Conservation (phyloP, 805 yeast genomes). For the Wickerhamomyces strasburgensis region DNA sequence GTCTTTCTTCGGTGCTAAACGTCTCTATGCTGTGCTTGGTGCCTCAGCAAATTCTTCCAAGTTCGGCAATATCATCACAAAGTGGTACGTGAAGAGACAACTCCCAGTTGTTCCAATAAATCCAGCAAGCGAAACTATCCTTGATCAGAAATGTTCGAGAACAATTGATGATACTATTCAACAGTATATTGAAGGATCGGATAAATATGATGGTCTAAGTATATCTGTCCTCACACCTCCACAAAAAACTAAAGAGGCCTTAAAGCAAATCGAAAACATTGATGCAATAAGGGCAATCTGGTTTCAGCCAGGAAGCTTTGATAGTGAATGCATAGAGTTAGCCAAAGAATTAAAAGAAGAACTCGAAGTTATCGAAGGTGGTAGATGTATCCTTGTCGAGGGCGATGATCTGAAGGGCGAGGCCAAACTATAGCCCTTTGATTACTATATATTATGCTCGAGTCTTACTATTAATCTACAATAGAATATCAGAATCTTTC, state of each 20-base stretch:
- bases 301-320: conserved; percentile 83
- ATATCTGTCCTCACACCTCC: conserved; percentile 79
- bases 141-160: conserved; percentile 36
- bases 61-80: conserved; percentile 63
- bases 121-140: conserved; percentile 46
- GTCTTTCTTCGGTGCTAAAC: conserved; percentile 44
- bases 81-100: conserved; percentile 57
- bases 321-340: conserved; percentile 41
- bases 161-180: conserved; percentile 22
- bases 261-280: conserved; percentile 33
- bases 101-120: conserved; percentile 65
- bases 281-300: conserved; percentile 53
- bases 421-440: conserved; percentile 32
- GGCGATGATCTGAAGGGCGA: conserved; percentile 48
- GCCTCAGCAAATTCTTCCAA: conserved; percentile 61
- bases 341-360: conserved; percentile 28
- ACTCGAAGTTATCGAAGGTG: conserved; percentile 40
- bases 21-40: conserved; percentile 64
- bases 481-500: not conserved
- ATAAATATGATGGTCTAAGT: conserved; percentile 42
- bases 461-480: not conserved
- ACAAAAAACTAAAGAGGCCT: conserved; percentile 40
- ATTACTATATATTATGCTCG: not conserved
- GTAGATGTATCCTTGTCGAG: conserved; percentile 65
- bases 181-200: conserved; percentile 21